Conservation (phyloP, 768 basidiomycete genomes). For the Hortiboletus campestris region DNA sequence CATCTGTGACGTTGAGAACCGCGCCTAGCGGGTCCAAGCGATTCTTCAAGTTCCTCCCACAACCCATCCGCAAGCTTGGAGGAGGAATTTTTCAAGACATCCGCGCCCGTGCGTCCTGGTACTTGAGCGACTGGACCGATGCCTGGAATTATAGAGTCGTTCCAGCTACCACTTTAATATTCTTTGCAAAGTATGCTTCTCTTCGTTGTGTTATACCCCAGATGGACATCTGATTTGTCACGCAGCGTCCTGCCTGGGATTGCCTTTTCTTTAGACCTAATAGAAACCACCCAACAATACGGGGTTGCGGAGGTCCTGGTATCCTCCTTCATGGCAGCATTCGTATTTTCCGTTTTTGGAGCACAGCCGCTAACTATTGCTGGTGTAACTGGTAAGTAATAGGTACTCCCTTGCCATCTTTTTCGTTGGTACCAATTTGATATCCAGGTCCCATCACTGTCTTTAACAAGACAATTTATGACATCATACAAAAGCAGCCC, state of each 20-base stretch:
- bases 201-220: neutral
- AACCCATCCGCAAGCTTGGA: conserved; percentile 37
- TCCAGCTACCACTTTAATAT: conserved; percentile 82
- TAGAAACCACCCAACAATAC: conserved; percentile 87
- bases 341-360: conserved; percentile 82
- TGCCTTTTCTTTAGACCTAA: conserved; percentile 89
- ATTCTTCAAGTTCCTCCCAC: neutral
- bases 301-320: conserved; percentile 85
- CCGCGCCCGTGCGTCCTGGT: conserved; percentile 70
- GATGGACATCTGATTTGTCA: neutral
- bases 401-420: neutral
- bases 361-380: conserved; percentile 91
- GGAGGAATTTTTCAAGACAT: conserved; percentile 73
- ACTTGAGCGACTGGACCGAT: conserved; percentile 84
- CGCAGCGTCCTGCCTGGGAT: conserved; percentile 81
- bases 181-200: conserved; percentile 72
- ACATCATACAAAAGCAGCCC: conserved; percentile 57
- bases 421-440: neutral
- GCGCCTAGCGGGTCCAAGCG: neutral
- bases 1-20: conserved; percentile 1
- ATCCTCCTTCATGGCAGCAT: conserved; percentile 86
- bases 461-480: conserved; percentile 86
- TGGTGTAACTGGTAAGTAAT: conserved; percentile 72
- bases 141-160: conserved; percentile 91
- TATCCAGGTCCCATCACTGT: conserved; percentile 82